Conservation (phyloP, 148 eudicot species). For the Rhododendron ovatum region DNA sequence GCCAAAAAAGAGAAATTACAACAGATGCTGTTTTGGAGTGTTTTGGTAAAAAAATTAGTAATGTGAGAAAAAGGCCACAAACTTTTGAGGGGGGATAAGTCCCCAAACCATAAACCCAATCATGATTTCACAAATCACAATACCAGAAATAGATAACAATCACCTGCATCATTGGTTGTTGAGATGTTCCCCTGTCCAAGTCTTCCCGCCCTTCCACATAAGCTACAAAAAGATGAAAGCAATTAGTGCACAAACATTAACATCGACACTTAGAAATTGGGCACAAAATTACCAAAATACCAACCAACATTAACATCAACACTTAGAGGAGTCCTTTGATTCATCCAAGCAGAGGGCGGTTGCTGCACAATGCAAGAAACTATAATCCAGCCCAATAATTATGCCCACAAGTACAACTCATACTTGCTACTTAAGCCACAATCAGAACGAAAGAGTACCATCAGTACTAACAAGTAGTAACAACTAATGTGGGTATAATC, state of each 20-base stretch:
- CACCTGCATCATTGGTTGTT: slow-evolving; percentile 73
- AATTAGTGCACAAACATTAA: neutral
- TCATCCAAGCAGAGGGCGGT: slow-evolving; percentile 81
- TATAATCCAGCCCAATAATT: slow-evolving; percentile 4
- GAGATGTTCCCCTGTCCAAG: slow-evolving; percentile 53
- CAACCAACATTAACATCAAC: slow-evolving; percentile 90
- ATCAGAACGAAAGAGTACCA: neutral
- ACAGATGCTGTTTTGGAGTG: neutral
- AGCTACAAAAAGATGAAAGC: slow-evolving; percentile 35
- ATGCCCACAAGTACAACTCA: neutral
- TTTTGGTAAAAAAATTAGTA: neutral
- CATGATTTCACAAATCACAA: neutral
- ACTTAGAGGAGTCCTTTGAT: slow-evolving; percentile 60
- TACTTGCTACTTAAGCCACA: neutral
- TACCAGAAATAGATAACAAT: slow-evolving; percentile 15
- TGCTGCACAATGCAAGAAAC: slow-evolving; percentile 47
- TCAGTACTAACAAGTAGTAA: neutral
- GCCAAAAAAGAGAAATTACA: neutral
- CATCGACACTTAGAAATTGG: neutral
- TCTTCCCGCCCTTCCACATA: slow-evolving; percentile 87
- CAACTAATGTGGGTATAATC: neutral
- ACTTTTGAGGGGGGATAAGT: neutral
- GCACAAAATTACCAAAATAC: slow-evolving; percentile 16
- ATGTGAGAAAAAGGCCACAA: neutral
- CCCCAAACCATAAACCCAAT: neutral